Conservation (phyloP, 805 yeast species). For the Phaffomyces thermotolerans region DNA sequence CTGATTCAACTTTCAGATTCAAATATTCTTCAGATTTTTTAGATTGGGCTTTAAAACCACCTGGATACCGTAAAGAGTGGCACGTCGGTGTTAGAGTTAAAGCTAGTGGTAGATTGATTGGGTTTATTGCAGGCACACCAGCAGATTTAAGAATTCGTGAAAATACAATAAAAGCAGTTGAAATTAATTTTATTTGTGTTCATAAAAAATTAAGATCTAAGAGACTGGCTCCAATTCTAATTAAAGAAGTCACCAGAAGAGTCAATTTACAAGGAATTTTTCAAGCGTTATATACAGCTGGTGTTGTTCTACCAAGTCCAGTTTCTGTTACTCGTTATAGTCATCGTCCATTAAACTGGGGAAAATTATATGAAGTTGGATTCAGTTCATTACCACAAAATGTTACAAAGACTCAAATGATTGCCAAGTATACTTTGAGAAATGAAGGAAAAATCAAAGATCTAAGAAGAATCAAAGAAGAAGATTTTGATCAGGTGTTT, state of each 20-base stretch:
- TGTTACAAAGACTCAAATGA: constrained; percentile 64
- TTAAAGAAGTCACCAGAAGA: constrained; percentile 89
- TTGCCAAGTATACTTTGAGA: constrained; percentile 58
- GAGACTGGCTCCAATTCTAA: constrained; percentile 88
- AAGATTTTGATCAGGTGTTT: constrained; percentile 61
- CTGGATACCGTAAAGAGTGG: constrained; percentile 89
- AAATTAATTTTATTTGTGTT: constrained; percentile 88
- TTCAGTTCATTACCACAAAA: constrained; percentile 73
- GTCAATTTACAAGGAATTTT: constrained; percentile 79
- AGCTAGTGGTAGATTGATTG: constrained; percentile 69
- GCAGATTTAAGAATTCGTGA: constrained; percentile 55
- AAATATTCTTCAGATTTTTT: constrained; percentile 78
- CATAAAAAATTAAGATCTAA: constrained; percentile 93
- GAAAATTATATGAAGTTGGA: constrained; percentile 81
- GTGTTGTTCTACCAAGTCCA: constrained; percentile 88
- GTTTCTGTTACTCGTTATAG: constrained; percentile 81
- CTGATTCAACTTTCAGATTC: constrained; percentile 86
- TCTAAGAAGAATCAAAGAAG: constrained; percentile 40
- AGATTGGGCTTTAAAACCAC: constrained; percentile 90
- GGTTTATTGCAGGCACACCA: constrained; percentile 90
- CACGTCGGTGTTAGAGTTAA: constrained; percentile 88
- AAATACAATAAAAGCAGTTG: constrained; percentile 56
- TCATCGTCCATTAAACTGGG: constrained; percentile 93
- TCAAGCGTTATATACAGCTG: constrained; percentile 96
- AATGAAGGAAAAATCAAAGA: constrained; percentile 43